Conservation (phyloP, 2,329 filamentous ascomycete genomes). For the Knufia fluminis region DNA sequence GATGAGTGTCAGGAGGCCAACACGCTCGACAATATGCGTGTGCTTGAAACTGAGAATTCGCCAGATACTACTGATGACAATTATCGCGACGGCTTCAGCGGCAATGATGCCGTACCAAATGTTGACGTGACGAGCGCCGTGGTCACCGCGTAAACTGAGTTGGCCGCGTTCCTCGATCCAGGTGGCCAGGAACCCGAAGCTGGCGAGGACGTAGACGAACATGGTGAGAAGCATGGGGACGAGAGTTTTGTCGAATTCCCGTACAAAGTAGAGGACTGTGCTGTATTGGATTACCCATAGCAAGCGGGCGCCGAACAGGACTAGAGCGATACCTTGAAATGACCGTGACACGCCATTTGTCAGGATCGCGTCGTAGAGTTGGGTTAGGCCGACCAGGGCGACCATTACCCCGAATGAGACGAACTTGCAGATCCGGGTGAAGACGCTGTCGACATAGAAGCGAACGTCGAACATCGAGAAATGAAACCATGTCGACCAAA, state of each 20-base stretch:
- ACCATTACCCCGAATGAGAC: conserved; percentile 56
- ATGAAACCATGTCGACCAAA: conserved; percentile 63
- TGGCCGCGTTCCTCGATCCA: neutral
- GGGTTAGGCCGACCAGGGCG: conserved; percentile 53
- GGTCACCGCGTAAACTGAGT: neutral
- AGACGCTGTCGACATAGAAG: conserved; percentile 55
- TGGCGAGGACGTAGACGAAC: conserved; percentile 26
- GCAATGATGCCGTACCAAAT: conserved; percentile 49
- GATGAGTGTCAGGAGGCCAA: conserved; percentile 56
- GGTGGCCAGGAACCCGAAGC: conserved; percentile 23
- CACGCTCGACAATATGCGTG: conserved; percentile 55
- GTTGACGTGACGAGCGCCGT: neutral
- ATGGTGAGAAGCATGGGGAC: conserved; percentile 11
- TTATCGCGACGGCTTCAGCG: conserved; percentile 44
- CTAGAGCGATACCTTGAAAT: conserved; percentile 34
- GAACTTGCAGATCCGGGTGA: conserved; percentile 51
- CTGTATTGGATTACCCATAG: conserved; percentile 47
- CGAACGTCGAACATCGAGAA: conserved; percentile 57
- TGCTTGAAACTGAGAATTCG: conserved; percentile 51
- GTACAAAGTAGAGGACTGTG: conserved; percentile 22
- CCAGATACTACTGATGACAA: conserved; percentile 47
- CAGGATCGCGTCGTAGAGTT: conserved; percentile 29
- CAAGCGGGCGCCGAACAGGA: conserved; percentile 46
- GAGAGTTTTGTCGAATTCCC: conserved; percentile 10
- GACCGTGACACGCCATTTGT: conserved; percentile 34